Conservation (phyloP, 2,329 filamentous ascomycete species). For the Neofusicoccum ribis region DNA sequence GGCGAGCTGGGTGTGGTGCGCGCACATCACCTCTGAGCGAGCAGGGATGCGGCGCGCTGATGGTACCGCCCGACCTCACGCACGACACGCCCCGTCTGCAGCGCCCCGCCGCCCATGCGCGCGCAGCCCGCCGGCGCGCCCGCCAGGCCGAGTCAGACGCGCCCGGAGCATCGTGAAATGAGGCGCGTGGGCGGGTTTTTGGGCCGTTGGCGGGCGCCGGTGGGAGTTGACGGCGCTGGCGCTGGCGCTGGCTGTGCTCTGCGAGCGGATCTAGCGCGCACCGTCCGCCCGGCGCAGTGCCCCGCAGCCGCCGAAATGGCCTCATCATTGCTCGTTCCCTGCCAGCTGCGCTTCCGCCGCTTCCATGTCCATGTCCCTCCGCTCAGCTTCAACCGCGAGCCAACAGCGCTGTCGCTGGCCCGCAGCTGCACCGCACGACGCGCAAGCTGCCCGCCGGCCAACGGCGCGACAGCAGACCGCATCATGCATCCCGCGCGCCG, state of each 20-base stretch:
- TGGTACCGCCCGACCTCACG: conserved; percentile 8
- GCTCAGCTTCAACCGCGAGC: no score
- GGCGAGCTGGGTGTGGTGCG: conserved; percentile 14
- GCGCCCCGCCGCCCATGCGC: background rate
- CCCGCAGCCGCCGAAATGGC: conserved; percentile 16
- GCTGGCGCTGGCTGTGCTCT: background rate
- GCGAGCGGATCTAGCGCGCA: conserved; percentile 8
- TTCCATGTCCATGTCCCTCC: background rate
- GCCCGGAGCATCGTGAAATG: background rate
- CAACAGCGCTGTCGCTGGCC: background rate
- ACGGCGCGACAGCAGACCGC: no score
- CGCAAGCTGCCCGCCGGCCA: background rate
- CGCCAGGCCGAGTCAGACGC: background rate
- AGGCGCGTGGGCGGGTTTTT: background rate
- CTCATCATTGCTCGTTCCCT: conserved; percentile 9
- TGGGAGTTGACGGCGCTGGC: background rate
- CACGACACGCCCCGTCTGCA: background rate
- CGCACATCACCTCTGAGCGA: conserved; percentile 13
- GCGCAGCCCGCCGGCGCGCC: no score
- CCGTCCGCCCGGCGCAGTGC: conserved; percentile 2
- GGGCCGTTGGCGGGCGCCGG: background rate
- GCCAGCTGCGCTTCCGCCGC: background rate
- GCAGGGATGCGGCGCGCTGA: conserved; percentile 10
- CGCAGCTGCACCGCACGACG: background rate
- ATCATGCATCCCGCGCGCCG: background rate